Base-by-base conservation (phyloP, 371 early-diverging fungal species). In the Mucor circinelloides region DNA sequence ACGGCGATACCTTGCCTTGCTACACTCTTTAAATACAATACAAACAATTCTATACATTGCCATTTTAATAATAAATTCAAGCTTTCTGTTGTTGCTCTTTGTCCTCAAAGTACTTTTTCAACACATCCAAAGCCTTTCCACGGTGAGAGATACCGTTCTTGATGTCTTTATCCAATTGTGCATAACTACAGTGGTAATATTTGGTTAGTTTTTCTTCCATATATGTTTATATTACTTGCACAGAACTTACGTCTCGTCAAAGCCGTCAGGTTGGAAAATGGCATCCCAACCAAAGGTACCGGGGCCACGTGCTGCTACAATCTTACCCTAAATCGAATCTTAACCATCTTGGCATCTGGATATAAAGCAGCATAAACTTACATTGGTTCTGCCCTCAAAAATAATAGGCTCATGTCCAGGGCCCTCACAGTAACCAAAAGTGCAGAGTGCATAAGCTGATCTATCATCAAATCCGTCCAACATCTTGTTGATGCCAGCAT, bases 201-300 rank as follows among this genome's bases (percentile, higher is more conserved):
- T 27, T 23, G 15, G 10, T 58, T 27, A 55, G 32, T 32, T 58
- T 38, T 58, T 8, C n/a, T 52, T 56, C 64, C 30, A 64, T 56
- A 42, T 42, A 42, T 56, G 56, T 64, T 10, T 48, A 58, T 48
- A 65, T 64, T 38, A 10, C 27, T 40, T 0, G 48, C 10, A 31
- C 12, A 9, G 30, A 25, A 69, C 77, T 69, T 78, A 87, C 84
- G 94, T 94, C 69, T 81, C 63, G 46, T 89, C 81, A 67, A 83
- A 90, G 12, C 96, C 97, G 60, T 89, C 88, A 15, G 98, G 97
- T 80, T 92, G 81, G 74, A 98, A 98, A 28, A 95, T 84, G 5
- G 97, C 93, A 84, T 97, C 97, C 99, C 99, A 98, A 19, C 99
- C 99, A 83, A 97, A 97, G 60, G 78, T 74, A 12, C 79, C 73